Evolutionary conservation across 2,329 filamentous ascomycete genomes (phyloP), one percentile per base, ranked within the genome.

Genomic region (Colletotrichum salicis): DNA sequence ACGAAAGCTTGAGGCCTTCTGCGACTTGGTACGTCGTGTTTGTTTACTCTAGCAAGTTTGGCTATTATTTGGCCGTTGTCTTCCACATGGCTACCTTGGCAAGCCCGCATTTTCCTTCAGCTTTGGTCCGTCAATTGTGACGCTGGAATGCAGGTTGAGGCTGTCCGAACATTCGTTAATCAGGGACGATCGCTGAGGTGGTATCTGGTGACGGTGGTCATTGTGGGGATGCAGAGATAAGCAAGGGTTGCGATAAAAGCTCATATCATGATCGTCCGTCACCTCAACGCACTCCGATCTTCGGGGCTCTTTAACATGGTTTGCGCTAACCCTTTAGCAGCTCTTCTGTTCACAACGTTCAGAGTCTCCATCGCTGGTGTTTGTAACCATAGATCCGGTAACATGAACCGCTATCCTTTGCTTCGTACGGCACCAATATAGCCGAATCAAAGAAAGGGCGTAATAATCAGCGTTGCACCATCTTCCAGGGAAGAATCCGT

Each of bases 211-310:
- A 15, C 41, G 7, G 3, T 48, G 41, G 41, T 22, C 41, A 22
- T 22, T 22, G 41, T 48, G 41, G 41, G 41, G 41, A 48, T 48
- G 33, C 13, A 56, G 69, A 71, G 69, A 71, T 71, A 71, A 69
- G 69, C 69, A 63, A 67, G 69, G 69, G 65, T 71, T 2, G 29
- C 24, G 54, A 68, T 55, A 54, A 27, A 41, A 19, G 45, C 12
- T 41, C 29, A 41, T 41, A 22, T 22, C 64, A 52, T n/a, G n/a
- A 27, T 41, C 6, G n/a, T 57, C 33, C 11, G 54, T 22, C 24
- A 13, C 33, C 13, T 10, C 1, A 19, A 27, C 24, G 6, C 2
- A 37, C 64, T 58, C 68, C 66, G 6, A 56, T 66, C n/a, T 63
- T 62, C 57, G 68, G 52, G 64, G 41, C 27, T 22, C 29, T 15